These are phyloP conservation scores for Fraxinus sp. DNA, from an alignment of 305 asterid genomes.

Conservation along the genomic window DNA sequence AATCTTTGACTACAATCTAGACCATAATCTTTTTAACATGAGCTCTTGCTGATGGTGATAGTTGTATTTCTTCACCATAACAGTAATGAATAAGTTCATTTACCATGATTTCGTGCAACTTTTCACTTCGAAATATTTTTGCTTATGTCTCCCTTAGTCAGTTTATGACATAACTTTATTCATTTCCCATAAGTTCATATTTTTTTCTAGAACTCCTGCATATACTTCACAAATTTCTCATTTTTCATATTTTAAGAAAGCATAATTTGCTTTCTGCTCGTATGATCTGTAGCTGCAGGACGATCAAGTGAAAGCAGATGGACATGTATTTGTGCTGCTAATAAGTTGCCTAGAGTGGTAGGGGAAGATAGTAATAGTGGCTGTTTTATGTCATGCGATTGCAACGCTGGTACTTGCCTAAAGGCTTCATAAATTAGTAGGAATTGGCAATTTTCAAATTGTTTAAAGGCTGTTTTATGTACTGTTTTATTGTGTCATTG, in stretches of 20 bases:
- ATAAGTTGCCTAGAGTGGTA: slow-evolving; percentile 67
- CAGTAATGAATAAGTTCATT: neutral
- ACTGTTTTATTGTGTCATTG: slow-evolving; percentile 17
- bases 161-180: neutral
- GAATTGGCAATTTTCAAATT: neutral
- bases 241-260: neutral
- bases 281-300: slow-evolving; percentile 43
- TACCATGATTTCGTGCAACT: neutral
- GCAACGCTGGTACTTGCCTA: slow-evolving; percentile 60
- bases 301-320: slow-evolving; percentile 55
- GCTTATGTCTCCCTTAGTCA: neutral
- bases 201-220: slow-evolving; percentile 9
- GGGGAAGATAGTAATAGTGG: slow-evolving; percentile 40
- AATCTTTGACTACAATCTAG: neutral
- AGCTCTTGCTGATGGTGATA: neutral
- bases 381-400: slow-evolving; percentile 78
- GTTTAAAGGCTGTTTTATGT: slow-evolving; percentile 7
- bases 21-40: neutral
- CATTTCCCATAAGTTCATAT: neutral
- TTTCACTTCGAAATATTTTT: neutral
- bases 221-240: neutral
- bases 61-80: neutral
- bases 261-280: slow-evolving; percentile 21
- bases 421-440: slow-evolving; percentile 11
- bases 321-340: slow-evolving; percentile 61